Base-by-base conservation (phyloP, 1,284 basidiomycete genomes). In the Microbotryum saponariae region DNA sequence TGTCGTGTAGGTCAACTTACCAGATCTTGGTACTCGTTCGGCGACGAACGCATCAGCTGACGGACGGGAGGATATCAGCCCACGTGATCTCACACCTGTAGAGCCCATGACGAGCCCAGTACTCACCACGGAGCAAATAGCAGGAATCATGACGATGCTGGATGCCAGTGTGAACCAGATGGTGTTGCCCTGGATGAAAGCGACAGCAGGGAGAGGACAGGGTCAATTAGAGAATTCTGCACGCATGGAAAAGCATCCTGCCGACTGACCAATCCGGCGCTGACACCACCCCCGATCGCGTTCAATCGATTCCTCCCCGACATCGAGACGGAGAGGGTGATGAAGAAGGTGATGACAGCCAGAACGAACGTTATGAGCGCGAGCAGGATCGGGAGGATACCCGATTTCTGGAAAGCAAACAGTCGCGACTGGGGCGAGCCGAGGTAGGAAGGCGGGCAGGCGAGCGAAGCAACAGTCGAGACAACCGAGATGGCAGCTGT, bases 151-250 rank as follows among this genome's bases (percentile, higher is more conserved):
- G 46, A 66, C 45, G 23, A 64, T 59, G 10, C 52, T 50, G 3
- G 47, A 62, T 0, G 67, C 65, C 3, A 69, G 57, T 6, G 53
- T 44, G 58, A 67, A 69, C 67, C 67, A 69, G 45, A 62, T 62
- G 42, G 59, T 52, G 47, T 69, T 69, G 44, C 67, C 67, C 66
- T 68, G 56, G 3, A 25, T 12, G 14, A 44, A 6, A 33, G 23
- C 8, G 10, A 27, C n/a, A 29, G 27, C 4, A 5, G 6, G 16
- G 7, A 56, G 37, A 42, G 37, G 37, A 42, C 16, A 42, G 14
- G 6, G 14, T 42, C 37, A 16, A 42, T 6, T 18, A 6, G 3
- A 42, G 14, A 42, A 16, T 42, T 3, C 6, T 14, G 0, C 16
- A 12, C 16, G 0, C 16, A 16, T 31, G 44, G 18, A 44, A 25